phyloP scores from a whole-genome alignment of 2,329 filamentous ascomycete species.

The Pseudopithomyces maydicus region DNA sequence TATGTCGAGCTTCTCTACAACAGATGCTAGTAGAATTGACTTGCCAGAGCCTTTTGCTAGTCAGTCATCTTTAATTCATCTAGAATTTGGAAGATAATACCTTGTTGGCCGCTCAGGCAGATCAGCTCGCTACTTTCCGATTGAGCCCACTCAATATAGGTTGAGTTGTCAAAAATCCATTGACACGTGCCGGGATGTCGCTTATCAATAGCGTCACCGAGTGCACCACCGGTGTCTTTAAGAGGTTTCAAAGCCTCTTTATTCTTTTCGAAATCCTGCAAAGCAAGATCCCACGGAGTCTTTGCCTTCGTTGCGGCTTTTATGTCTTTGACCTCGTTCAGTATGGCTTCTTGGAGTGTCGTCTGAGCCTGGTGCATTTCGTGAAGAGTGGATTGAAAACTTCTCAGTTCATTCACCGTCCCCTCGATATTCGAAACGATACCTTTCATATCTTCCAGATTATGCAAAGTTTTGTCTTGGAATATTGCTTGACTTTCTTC shows the following conservation, averaged over 20 bases:
- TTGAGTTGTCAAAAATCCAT: neutral
- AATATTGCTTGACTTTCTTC: slow-evolving; percentile 17
- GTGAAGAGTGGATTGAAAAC: slow-evolving; percentile 11
- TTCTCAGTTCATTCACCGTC: slow-evolving; percentile 9
- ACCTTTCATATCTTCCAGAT: slow-evolving; percentile 14
- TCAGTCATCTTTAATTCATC: neutral
- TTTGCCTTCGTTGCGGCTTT: slow-evolving; percentile 13
- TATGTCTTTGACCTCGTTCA: slow-evolving; percentile 13
- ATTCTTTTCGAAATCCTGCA: slow-evolving; percentile 14
- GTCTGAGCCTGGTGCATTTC: slow-evolving; percentile 9
- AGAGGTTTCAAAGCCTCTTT: slow-evolving; percentile 13
- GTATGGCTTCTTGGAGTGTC: neutral
- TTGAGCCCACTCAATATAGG: neutral
- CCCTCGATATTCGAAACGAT: slow-evolving; percentile 8
- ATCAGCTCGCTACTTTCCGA: neutral
- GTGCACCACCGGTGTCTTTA: slow-evolving; percentile 2
- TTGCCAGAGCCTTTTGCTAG: slow-evolving; percentile 8
- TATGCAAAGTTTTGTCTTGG: slow-evolving; percentile 12
- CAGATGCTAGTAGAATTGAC: slow-evolving; percentile 9
- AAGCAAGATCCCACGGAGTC: slow-evolving; percentile 13
- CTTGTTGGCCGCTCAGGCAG: neutral
- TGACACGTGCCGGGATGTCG: slow-evolving; percentile 6
- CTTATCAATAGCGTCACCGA: slow-evolving; percentile 1
- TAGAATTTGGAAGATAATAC: neutral
- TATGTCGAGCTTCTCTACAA: slow-evolving; percentile 5